Conservation (phyloP, 1,284 basidiomycete genomes). For the Sporisorium graminicola region DNA sequence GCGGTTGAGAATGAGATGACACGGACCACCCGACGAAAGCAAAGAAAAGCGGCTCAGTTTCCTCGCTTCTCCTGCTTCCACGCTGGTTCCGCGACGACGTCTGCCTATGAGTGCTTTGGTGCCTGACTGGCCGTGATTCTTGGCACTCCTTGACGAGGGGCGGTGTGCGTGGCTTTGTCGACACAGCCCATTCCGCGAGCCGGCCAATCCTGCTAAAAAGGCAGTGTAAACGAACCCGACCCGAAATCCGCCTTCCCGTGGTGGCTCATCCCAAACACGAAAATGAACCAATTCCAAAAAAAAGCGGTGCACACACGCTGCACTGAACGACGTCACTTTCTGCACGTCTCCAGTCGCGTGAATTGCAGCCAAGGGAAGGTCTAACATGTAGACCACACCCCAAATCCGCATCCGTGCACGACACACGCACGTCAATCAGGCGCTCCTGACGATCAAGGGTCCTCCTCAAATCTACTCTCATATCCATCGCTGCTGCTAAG, state of each 20-base stretch:
- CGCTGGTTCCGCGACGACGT: background rate
- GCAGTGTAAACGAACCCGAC: no score
- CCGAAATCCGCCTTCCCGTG: no score
- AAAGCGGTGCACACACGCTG: background rate
- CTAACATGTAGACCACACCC: background rate
- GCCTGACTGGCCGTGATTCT: conserved; percentile 4
- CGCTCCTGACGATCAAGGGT: conserved; percentile 17
- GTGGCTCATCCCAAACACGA: no score
- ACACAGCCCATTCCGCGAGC: background rate
- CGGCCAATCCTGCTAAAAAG: no score
- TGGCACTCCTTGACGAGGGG: conserved; percentile 2
- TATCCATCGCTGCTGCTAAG: background rate
- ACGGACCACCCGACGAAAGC: background rate
- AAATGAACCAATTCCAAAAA: background rate
- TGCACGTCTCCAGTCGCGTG: conserved; percentile 1
- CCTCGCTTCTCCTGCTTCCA: background rate
- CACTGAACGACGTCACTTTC: conserved; percentile 6
- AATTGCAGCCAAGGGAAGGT: background rate
- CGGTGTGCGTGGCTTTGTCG: background rate
- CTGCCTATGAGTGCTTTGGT: background rate
- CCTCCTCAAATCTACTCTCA: no score
- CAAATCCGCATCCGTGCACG: conserved; percentile 4
- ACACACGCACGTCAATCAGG: background rate
- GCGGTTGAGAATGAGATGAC: background rate
- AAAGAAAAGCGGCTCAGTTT: no score